These are phyloP conservation scores for Leptomonas seymouri DNA, from an alignment of 208 protist species.

Conservation along the genomic window DNA sequence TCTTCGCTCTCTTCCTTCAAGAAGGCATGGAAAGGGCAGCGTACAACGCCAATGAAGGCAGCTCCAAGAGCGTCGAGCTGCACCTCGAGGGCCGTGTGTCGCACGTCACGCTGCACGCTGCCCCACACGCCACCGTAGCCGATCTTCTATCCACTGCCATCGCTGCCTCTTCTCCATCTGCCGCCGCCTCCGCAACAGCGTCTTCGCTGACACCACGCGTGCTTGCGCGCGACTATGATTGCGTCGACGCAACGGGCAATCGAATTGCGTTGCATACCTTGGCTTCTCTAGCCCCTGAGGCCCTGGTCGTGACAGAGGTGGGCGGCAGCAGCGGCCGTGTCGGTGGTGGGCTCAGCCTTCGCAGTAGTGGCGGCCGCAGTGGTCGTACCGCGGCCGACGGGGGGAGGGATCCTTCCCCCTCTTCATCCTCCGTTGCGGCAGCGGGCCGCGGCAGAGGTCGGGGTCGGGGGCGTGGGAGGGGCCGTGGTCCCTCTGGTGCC, in stretches of 20 bases:
- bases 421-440: not conserved
- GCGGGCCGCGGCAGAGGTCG: not conserved
- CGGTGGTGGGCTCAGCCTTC: too few species aligned
- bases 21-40: too few species aligned
- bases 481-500: not conserved
- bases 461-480: not conserved
- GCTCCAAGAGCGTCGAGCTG: slow-evolving; percentile 28
- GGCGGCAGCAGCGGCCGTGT: not conserved
- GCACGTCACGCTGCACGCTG: slow-evolving; percentile 31
- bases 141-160: slow-evolving; percentile 32
- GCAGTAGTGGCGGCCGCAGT: too few species aligned
- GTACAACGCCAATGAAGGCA: slow-evolving; percentile 16
- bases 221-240: slow-evolving; percentile 16
- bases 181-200: not conserved
- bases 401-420: too few species aligned
- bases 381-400: too few species aligned
- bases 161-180: slow-evolving; percentile 4
- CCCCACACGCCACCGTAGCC: slow-evolving; percentile 30
- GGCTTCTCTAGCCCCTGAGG: slow-evolving; percentile 7
- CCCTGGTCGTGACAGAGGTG: slow-evolving; percentile 13
- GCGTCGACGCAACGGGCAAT: slow-evolving; percentile 20
- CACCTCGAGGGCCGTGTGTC: slow-evolving; percentile 27
- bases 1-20: too few species aligned
- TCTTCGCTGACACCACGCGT: slow-evolving; percentile 6
- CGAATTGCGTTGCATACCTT: slow-evolving; percentile 10